Evolutionary conservation across 2,329 filamentous ascomycete species (phyloP), one percentile per base, ranked within the genome.

Genomic region (Alternaria arborescens): DNA sequence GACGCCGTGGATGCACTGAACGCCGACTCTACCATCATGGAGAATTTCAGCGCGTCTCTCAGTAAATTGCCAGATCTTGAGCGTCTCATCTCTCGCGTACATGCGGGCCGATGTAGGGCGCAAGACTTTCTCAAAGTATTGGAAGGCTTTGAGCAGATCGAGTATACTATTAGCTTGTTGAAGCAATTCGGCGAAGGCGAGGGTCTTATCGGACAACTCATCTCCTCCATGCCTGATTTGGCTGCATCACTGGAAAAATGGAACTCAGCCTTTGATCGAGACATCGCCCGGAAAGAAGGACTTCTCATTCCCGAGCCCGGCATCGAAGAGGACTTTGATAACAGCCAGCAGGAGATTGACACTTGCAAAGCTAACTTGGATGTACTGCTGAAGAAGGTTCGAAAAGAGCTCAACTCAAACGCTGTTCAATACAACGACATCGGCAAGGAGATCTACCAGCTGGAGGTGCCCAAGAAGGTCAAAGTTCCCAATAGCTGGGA

Each of bases 141-240:
- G 0, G 94, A 98, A 77, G 95, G 95, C 0, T 99, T 97, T 70
- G 95, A 98, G 81, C 94, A 97, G 79, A 98, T 99, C 46, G 93
- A 97, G 65, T 95, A 97, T 77, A 97, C 94, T 1, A 92, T 97
- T 85, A 87, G 88, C 52, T 84, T 98, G 22, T 85, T 98, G 1
- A 84, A 86, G 47, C 85, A 89, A 8, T 91, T 91, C 70, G 88
- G 89, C 54, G 87, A 89, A n/a, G 91, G 90, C 3, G 90, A 93
- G 51, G 91, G 93, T 3, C 85, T 98, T 3, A 90, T 99, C 42
- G 91, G 93, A 58, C 89, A 93, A 54, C 86, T 99, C 40, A 88
- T 98, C 43, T 81, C 87, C 0, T 86, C 90, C 0, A 97, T 99
- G 93, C 95, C 95, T 0, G 87, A 97, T 72, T 86, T 99, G 3